These are phyloP conservation scores for Arthrobotrys iridis DNA, from an alignment of 2,329 filamentous ascomycete genomes.

Conservation along the genomic window DNA sequence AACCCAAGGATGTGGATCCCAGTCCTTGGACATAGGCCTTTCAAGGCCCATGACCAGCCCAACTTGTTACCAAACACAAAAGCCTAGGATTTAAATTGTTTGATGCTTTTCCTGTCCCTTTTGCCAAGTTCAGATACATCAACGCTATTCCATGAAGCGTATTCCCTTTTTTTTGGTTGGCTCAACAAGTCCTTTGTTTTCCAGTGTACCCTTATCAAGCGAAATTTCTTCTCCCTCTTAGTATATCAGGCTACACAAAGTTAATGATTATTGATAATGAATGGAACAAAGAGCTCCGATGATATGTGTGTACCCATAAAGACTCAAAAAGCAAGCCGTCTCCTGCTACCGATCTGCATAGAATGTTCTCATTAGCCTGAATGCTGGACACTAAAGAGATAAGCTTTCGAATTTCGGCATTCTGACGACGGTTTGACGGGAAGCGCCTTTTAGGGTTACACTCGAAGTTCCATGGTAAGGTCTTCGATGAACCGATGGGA, in stretches of 20 bases:
- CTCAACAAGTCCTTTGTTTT: slow-evolving; percentile 5
- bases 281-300: slow-evolving; percentile 25
- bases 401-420: slow-evolving; percentile 1
- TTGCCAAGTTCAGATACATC: not conserved
- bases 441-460: slow-evolving; percentile 4
- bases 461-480: not conserved
- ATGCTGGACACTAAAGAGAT: slow-evolving; percentile 4
- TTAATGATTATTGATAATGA: slow-evolving; percentile 47
- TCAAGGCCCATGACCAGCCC: not conserved
- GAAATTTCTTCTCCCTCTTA: slow-evolving; percentile 10
- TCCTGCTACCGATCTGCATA: not conserved
- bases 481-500: slow-evolving; percentile 1
- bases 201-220: slow-evolving; percentile 12
- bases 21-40: not conserved
- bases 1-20: not conserved
- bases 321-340: not conserved
- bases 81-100: slow-evolving; percentile 5
- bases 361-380: slow-evolving; percentile 17
- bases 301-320: slow-evolving; percentile 8
- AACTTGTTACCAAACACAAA: not conserved
- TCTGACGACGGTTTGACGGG: slow-evolving; percentile 9
- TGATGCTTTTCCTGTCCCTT: not conserved
- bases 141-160: slow-evolving; percentile 24
- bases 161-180: not conserved
- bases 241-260: slow-evolving; percentile 29